phyloP scores from a whole-genome alignment of 768 basidiomycete species.

The Leucocoprinus sp. region DNA sequence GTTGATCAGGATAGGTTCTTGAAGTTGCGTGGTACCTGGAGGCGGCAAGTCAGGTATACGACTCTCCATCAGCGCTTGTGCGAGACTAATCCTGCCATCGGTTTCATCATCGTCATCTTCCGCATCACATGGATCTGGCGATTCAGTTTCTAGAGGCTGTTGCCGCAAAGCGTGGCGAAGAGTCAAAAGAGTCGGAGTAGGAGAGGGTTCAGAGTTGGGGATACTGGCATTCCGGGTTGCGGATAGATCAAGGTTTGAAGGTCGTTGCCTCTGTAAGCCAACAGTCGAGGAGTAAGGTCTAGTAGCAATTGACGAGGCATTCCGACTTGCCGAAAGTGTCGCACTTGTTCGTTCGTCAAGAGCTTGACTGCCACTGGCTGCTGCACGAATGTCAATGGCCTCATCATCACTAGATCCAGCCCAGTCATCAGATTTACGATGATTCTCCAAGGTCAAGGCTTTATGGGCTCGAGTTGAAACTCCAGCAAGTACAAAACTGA shows the following conservation, averaged over 20 bases:
- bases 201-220: constrained; percentile 45
- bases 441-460: constrained; percentile 14
- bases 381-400: constrained; percentile 75
- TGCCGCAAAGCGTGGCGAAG: constrained; percentile 55
- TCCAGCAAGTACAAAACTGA: constrained; percentile 52
- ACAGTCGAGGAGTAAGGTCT: constrained; percentile 22
- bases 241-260: constrained; percentile 61
- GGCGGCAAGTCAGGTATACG: constrained; percentile 71
- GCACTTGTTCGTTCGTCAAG: constrained; percentile 79
- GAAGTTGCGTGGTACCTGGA: constrained; percentile 52
- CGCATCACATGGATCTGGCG: constrained; percentile 31
- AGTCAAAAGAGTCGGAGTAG: constrained; percentile 53
- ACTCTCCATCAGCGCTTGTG: constrained; percentile 70
- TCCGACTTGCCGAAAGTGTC: constrained; percentile 26
- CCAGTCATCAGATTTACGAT: constrained; percentile 42
- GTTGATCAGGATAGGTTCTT: constrained; percentile 60
- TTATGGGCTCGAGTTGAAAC: constrained; percentile 29
- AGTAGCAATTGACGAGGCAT: constrained; percentile 17
- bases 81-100: constrained; percentile 62
- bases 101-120: constrained; percentile 58
- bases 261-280: constrained; percentile 42
- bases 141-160: constrained; percentile 27
- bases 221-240: constrained; percentile 25
- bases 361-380: constrained; percentile 73
- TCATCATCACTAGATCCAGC: constrained; percentile 79